phyloP scores from a whole-genome alignment of 1,284 basidiomycete species.

The Inonotus obliquus region DNA sequence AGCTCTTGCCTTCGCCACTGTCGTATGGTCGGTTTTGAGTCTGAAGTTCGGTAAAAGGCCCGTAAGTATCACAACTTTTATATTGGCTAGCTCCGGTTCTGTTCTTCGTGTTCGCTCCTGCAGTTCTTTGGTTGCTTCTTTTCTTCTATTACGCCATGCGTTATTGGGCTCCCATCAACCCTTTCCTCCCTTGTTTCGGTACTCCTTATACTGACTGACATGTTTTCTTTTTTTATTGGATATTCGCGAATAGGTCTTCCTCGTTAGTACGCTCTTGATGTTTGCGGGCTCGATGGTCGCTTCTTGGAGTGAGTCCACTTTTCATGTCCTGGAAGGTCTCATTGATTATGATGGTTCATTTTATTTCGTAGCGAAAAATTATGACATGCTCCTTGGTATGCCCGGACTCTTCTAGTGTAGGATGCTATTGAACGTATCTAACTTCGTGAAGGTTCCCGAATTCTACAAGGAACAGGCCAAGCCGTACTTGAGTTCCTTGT shows the following conservation, averaged over 20 bases:
- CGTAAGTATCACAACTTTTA: not conserved
- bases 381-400: slow-evolving; percentile 20
- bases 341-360: not conserved
- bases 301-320: slow-evolving; percentile 15
- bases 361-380: slow-evolving; percentile 18
- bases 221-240: not conserved
- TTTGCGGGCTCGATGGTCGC: slow-evolving; percentile 21
- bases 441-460: slow-evolving; percentile 18
- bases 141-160: too few relatives aligned
- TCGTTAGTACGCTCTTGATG: slow-evolving; percentile 22
- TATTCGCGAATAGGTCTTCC: slow-evolving; percentile 13
- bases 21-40: slow-evolving; percentile 19
- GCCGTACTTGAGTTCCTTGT: slow-evolving; percentile 31
- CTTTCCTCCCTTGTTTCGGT: too few relatives aligned
- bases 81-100: not conserved
- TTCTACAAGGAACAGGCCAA: slow-evolving; percentile 32
- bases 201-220: too few relatives aligned
- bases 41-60: slow-evolving; percentile 19
- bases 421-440: not conserved
- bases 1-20: slow-evolving; percentile 20
- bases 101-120: not conserved
- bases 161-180: too few relatives aligned
- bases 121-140: not conserved
- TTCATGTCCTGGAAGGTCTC: not conserved
- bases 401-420: not conserved